phyloP scores from a whole-genome alignment of 257 asterid genomes.

The Paulownia fortunei region DNA sequence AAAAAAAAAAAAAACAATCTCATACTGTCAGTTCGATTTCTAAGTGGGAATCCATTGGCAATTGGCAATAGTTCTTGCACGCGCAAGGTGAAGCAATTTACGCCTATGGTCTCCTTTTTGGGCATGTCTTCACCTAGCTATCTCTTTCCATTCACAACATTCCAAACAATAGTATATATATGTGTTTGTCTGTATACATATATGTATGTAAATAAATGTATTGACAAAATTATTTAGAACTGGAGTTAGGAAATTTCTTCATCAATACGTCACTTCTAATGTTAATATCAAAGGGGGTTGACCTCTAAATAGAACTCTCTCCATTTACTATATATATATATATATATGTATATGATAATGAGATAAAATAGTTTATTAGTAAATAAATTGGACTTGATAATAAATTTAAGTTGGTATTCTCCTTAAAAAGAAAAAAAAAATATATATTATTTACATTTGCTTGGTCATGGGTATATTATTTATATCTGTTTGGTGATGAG shows the following conservation, averaged over 20 bases:
- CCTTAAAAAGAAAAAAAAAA: no score
- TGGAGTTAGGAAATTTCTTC: conserved; percentile 21
- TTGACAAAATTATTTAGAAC: background rate
- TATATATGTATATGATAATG: no score
- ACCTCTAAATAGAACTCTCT: conserved; percentile 46
- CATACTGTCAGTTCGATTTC: background rate
- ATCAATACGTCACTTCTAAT: conserved; percentile 34
- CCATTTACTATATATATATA: no score
- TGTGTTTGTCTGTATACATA: background rate
- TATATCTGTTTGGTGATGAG: no score
- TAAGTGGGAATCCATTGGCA: conserved; percentile 11
- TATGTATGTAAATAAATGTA: background rate
- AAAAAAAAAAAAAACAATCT: background rate
- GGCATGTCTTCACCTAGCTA: background rate
- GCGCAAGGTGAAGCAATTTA: conserved; percentile 5
- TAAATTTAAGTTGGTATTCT: no score
- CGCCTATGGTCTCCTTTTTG: background rate
- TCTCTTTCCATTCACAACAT: background rate
- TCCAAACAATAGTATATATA: background rate
- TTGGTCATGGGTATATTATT: no score
- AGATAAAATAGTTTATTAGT: no score
- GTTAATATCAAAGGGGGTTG: conserved; percentile 47
- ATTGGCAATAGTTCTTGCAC: background rate
- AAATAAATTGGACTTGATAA: no score
- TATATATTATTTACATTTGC: no score